A percentile compares a stretch with the other conserved stretches of the same genome.
Conservation (phyloP, 495 filamentous ascomycete genomes). For the Neurospora sp. region DNA sequence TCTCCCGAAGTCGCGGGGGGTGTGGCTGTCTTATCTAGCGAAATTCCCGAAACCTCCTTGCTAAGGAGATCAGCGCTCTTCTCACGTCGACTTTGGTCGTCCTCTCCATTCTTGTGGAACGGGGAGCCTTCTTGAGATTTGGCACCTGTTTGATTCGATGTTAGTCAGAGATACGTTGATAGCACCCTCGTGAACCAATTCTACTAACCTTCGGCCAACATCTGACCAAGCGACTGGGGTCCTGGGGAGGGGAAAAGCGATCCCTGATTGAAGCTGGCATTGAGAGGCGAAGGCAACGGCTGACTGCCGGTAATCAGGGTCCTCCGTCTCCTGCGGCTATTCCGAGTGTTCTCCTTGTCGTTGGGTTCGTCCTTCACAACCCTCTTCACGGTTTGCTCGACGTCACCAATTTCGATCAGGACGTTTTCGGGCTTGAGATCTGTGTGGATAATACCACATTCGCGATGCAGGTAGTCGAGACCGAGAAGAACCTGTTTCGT, state of each 20-base stretch:
- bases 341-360: conserved; percentile 82
- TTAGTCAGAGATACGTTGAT: not conserved
- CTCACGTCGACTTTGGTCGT: conserved; percentile 78
- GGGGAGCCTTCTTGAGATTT: conserved; percentile 44
- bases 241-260: conserved; percentile 61
- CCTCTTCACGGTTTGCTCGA: conserved; percentile 90
- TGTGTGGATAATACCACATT: conserved; percentile 98
- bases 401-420: conserved; percentile 96
- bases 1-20: conserved; percentile 32
- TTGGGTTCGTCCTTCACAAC: conserved; percentile 80
- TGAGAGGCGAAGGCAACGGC: conserved; percentile 88
- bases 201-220: conserved; percentile 67
- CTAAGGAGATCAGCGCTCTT: conserved; percentile 89
- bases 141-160: conserved; percentile 19
- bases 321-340: conserved; percentile 81
- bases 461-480: conserved; percentile 89
- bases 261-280: conserved; percentile 73
- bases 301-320: conserved; percentile 97
- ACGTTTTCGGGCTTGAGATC: conserved; percentile 98
- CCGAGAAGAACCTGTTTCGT: conserved; percentile 95
- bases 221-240: conserved; percentile 70
- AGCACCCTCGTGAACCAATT: not conserved
- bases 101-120: conserved; percentile 42
- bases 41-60: conserved; percentile 88
- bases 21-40: conserved; percentile 63